phyloP scores from a whole-genome alignment of 140 eudicot genomes.

The Senecio squalidus region DNA sequence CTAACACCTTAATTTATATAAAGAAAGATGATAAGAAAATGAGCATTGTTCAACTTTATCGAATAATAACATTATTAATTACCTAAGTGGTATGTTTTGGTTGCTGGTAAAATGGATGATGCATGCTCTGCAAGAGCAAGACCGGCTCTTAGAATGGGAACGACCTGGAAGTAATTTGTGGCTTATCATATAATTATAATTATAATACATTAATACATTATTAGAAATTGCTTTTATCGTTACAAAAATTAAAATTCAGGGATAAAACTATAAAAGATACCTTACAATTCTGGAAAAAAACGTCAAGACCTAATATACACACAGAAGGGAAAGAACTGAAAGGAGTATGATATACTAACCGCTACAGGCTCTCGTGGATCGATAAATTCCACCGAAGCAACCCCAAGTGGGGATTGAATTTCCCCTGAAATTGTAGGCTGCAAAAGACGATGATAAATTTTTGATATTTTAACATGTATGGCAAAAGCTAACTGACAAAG shows the following conservation, averaged over 20 bases:
- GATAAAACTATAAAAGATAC: slow-evolving; percentile 6
- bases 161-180: slow-evolving; percentile 42
- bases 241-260: neutral
- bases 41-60: neutral
- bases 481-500: too few species aligned
- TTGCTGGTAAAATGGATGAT: slow-evolving; percentile 76
- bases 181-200: neutral
- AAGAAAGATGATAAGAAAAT: slow-evolving; percentile 9
- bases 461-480: neutral
- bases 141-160: slow-evolving; percentile 96
- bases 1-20: slow-evolving; percentile 51
- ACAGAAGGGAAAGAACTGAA: neutral
- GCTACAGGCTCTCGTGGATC: slow-evolving; percentile 96
- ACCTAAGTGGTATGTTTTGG: slow-evolving; percentile 88
- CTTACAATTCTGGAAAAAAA: neutral
- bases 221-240: neutral
- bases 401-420: slow-evolving; percentile 82
- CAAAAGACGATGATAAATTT: slow-evolving; percentile 12
- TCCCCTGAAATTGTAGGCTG: slow-evolving; percentile 89
- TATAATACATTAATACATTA: neutral
- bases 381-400: slow-evolving; percentile 80
- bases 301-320: neutral
- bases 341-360: slow-evolving; percentile 43
- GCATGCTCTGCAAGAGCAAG: slow-evolving; percentile 98
- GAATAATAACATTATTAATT: slow-evolving; percentile 10